Conservation (phyloP, 768 basidiomycete genomes). For the Lactarius deliciosus region DNA sequence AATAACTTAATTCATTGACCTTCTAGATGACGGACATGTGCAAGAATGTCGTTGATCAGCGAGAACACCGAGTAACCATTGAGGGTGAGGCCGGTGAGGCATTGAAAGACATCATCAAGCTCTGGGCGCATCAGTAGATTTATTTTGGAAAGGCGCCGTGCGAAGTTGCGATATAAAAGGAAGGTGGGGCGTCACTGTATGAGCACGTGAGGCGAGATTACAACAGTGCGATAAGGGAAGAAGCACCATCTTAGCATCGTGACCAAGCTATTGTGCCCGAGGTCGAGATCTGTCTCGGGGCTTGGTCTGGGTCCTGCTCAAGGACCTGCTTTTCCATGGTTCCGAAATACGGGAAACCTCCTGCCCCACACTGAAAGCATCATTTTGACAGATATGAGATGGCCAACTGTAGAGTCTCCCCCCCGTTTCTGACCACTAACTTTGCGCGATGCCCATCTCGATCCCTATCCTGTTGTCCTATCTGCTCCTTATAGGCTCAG, state of each 20-base stretch:
- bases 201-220: no score
- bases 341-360: not conserved
- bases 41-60: not conserved
- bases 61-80: not conserved
- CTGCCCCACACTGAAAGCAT: not conserved
- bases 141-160: no score
- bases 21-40: not conserved
- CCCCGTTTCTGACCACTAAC: not conserved
- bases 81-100: not conserved
- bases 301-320: not conserved
- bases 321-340: not conserved
- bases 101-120: not conserved
- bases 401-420: not conserved
- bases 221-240: no score
- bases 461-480: not conserved
- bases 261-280: not conserved
- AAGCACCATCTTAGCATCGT: no score
- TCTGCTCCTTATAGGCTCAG: constrained; percentile 2
- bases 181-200: no score
- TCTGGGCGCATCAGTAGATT: not conserved
- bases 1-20: not conserved
- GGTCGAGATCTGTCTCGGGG: not conserved
- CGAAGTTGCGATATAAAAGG: no score
- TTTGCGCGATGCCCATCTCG: not conserved
- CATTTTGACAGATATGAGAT: not conserved